Conservation (phyloP, 108 stramenopile species). For the Conticribra weissflogii region DNA sequence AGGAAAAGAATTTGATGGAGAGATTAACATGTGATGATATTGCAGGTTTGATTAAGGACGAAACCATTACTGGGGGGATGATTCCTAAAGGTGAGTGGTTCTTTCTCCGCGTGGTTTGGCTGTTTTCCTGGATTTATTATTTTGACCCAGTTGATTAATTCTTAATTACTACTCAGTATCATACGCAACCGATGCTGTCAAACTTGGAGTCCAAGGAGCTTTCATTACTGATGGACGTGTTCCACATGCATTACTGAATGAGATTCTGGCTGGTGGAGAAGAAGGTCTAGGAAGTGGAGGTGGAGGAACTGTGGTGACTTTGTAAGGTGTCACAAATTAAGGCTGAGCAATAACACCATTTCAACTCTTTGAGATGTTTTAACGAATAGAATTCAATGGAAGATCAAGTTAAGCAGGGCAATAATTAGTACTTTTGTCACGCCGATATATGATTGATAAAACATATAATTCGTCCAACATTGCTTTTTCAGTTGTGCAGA, state of each 20-base stretch:
- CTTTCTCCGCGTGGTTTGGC: no score
- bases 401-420: no score
- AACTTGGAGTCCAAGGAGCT: constrained; percentile 79
- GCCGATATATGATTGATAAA: no score
- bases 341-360: not conserved
- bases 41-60: constrained; percentile 81
- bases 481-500: no score
- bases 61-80: constrained; percentile 97
- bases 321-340: constrained; percentile 13
- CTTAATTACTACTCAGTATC: no score
- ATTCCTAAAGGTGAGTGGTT: constrained; percentile 88
- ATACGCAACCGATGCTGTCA: constrained; percentile 83
- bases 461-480: no score
- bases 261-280: constrained; percentile 71
- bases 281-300: constrained; percentile 52
- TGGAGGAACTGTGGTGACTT: constrained; percentile 56
- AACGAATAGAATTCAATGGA: not conserved
- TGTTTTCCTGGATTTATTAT: no score
- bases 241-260: constrained; percentile 84
- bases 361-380: not conserved
- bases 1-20: constrained; percentile 82
- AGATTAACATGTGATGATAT: constrained; percentile 74
- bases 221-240: constrained; percentile 91
- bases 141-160: no score
- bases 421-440: no score